These are phyloP conservation scores for Mycena rebaudengoi DNA, from an alignment of 768 basidiomycete genomes.

Conservation along the genomic window DNA sequence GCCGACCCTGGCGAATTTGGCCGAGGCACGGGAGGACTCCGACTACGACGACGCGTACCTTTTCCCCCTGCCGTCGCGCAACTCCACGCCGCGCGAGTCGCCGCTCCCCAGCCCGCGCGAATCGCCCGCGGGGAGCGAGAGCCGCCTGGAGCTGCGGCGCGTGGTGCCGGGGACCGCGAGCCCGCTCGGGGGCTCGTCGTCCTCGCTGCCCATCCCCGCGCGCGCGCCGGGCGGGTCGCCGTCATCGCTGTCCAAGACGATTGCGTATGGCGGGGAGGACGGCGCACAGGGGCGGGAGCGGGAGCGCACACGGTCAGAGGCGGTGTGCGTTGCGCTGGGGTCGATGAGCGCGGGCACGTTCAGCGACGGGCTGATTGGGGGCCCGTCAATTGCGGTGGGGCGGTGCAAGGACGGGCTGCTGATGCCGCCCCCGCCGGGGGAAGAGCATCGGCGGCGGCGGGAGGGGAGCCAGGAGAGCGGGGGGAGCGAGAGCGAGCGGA, in stretches of 20 bases:
- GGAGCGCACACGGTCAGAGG: conserved; percentile 21
- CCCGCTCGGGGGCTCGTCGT: neutral
- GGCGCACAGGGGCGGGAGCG: neutral
- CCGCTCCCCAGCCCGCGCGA: neutral
- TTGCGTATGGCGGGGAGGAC: neutral
- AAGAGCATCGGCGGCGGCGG: neutral
- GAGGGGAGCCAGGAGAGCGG: neutral
- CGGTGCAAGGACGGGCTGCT: conserved; percentile 21
- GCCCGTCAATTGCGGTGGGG: neutral
- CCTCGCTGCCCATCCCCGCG: too few relatives aligned
- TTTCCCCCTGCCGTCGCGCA: conserved; percentile 24
- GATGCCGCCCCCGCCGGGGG: conserved; percentile 17
- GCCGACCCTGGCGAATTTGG: conserved; percentile 1
- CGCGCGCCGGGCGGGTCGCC: neutral
- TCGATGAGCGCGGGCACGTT: neutral
- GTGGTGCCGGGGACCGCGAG: neutral
- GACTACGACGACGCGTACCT: conserved; percentile 28
- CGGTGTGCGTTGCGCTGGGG: conserved; percentile 25
- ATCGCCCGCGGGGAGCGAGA: conserved; percentile 15
- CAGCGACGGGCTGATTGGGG: neutral
- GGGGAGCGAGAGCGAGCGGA: neutral
- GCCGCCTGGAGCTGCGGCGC: neutral
- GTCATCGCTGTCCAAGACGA: too few relatives aligned
- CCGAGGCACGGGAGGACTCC: conserved; percentile 1
- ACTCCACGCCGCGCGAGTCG: conserved; percentile 2